Base-by-base conservation (phyloP, 202 grass and related monocot genomes). In the Zoysia matrella region DNA sequence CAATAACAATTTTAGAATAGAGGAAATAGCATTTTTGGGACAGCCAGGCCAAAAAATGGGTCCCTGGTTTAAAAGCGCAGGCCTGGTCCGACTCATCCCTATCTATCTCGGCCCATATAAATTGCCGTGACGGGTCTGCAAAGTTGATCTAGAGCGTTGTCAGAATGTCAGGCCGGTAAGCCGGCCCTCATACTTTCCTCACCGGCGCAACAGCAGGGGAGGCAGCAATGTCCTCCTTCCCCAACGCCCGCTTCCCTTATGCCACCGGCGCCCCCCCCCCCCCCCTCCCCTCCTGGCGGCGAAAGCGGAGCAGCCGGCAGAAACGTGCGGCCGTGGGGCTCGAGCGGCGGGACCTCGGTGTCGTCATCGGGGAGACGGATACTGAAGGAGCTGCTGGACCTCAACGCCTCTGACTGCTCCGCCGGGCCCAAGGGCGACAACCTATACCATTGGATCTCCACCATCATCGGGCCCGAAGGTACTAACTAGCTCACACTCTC, bases 361-460 rank as follows among this genome's bases (percentile, higher is more conserved):
- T 88, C 90, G 2, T 87, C 92, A 3, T 98, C 90, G 4, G 92
- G 95, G 47, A 98, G 90, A 87, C 81, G 92, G 85, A 98, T 98
- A 76, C 90, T 95, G 85, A 93, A 98, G 77, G 95, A 98, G 82
- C 61, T 98, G 83, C 58, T 74, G 77, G 95, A 95, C 81, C 90
- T 98, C 57, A 92, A 88, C 69, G 74, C 84, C 52, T 80, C 82
- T 41, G 90, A 93, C 49, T 98, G 92, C 80, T 90, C 90, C 4
- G 92, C 95, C 3, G 95, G 95, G 7, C 95, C 95, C 42, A 93
- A 92, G 86, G 93, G 92, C 14, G 92, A 98, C 71, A 94, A 89
- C 67, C 90, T 98, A 40, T 98, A 95, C 87, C 90, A 98, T 79
- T 95, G 95, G 95, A 85, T 98, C 80, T 89, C 95, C 89, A 98